Evolutionary conservation across 805 yeast genomes (phyloP), one percentile per base, ranked within the genome.

Genomic region (Kazachstania africana): DNA sequence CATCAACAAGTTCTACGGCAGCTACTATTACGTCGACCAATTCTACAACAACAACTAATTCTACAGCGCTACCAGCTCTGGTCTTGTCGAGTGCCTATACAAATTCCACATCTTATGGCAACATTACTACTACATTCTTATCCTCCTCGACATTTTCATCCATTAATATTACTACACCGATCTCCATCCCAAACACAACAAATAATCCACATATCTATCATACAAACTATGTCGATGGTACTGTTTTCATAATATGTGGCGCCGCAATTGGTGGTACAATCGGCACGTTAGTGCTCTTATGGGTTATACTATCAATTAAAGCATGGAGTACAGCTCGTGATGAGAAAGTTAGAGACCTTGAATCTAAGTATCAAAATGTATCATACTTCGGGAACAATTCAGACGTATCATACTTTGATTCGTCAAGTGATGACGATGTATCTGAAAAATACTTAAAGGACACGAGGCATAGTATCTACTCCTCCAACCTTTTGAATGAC

Each of bases 191-290:
- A 25, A 22, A 8, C 12, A 13, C 25, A 13, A 15, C 20, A 10
- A 25, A 21, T 12, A 33, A 33, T 22, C 36, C 36, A 16, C 14
- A 28, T 22, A 25, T 33, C 10, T 8, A 9, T 12, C 16, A 20
- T 4, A 10, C 9, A 17, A 26, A 10, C 5, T 20, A 27, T 5
- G 76, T 78, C 1, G 65, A 68, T 29, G 93, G 91, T 3, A 75
- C 88, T 2, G 82, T 80, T 3, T 82, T 80, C 56, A 79, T 82
- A 27, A 78, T 78, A 0, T 75, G 80, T 36, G 94, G 91, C 3
- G 64, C 75, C 16, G 66, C 74, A 23, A 62, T 81, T 12, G 82
- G 76, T 0, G 69, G 72, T 20, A 52, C 76, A 3, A 49, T 70
- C 12, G 15, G 54, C 3, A 30, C 50, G 3, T 23, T 53, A 4